A percentile compares a stretch with the other conserved stretches of the same genome.
phyloP scores from a whole-genome alignment of 1,139 yeast genomes.

The Geotrichum bryndzae region DNA sequence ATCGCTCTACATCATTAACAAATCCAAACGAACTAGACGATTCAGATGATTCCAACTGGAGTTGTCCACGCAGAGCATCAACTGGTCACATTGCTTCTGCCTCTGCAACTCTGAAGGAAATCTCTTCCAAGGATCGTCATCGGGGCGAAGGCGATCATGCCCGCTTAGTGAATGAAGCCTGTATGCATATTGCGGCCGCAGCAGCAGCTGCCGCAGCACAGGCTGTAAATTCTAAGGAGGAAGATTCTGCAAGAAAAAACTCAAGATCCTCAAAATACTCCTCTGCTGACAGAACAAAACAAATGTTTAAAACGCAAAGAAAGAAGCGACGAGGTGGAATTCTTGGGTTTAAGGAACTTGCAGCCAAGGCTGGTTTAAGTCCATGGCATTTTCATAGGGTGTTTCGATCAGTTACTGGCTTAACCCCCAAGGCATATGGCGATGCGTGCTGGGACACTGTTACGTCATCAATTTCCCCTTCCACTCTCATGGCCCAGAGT shows the following conservation, averaged over 20 bases:
- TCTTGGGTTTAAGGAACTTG: conserved; percentile 80
- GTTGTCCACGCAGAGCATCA: conserved; percentile 25
- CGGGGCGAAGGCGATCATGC: conserved; percentile 47
- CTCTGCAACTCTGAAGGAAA: conserved; percentile 19
- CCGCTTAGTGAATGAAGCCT: conserved; percentile 68
- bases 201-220: conserved; percentile 54
- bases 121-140: conserved; percentile 5
- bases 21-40: no score
- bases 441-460: conserved; percentile 77
- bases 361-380: conserved; percentile 72
- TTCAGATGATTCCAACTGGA: no score
- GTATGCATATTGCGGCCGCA: conserved; percentile 77
- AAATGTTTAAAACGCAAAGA: conserved; percentile 33
- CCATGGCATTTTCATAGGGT: conserved; percentile 97
- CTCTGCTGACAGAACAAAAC: conserved; percentile 20
- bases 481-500: conserved; percentile 4
- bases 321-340: conserved; percentile 80
- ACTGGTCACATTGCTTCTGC: conserved; percentile 30
- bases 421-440: conserved; percentile 85
- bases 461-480: conserved; percentile 28
- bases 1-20: background rate
- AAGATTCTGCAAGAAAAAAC: conserved; percentile 18
- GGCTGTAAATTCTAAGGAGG: conserved; percentile 28
- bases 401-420: conserved; percentile 75
- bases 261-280: conserved; percentile 1